These are phyloP conservation scores for Ormosia semicastrata DNA, from an alignment of 306 rosid species.

Conservation along the genomic window DNA sequence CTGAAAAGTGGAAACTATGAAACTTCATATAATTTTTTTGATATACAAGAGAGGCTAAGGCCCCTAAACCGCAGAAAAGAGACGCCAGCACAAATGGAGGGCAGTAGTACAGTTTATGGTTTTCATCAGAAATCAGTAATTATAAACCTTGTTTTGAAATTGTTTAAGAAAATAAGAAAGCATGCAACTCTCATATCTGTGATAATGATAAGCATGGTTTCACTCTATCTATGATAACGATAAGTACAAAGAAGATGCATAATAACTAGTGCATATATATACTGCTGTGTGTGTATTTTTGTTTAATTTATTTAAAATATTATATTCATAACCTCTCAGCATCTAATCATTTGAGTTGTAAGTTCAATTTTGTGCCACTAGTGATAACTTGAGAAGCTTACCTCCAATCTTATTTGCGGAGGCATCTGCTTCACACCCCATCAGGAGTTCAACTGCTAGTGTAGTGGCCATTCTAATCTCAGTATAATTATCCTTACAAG, in stretches of 20 bases:
- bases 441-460: slow-evolving; percentile 19
- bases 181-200: neutral
- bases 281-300: neutral
- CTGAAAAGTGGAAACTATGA: neutral
- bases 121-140: neutral
- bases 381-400: slow-evolving; percentile 29
- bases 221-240: neutral
- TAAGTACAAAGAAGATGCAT: neutral
- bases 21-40: neutral
- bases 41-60: too few relatives aligned
- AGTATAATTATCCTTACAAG: slow-evolving; percentile 32
- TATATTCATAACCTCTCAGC: too few relatives aligned
- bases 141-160: neutral
- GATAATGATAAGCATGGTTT: neutral
- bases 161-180: neutral
- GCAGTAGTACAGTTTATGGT: neutral
- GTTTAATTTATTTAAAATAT: too few relatives aligned
- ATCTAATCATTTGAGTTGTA: too few relatives aligned
- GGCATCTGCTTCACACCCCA: slow-evolving; percentile 35
- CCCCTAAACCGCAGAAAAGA: too few relatives aligned
- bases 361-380: neutral
- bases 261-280: neutral
- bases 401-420: slow-evolving; percentile 36
- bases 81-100: neutral
- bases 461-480: slow-evolving; percentile 32